Evolutionary conservation across 331 rosid genomes (phyloP).

Genomic region (Phaseolus coccineus): DNA sequence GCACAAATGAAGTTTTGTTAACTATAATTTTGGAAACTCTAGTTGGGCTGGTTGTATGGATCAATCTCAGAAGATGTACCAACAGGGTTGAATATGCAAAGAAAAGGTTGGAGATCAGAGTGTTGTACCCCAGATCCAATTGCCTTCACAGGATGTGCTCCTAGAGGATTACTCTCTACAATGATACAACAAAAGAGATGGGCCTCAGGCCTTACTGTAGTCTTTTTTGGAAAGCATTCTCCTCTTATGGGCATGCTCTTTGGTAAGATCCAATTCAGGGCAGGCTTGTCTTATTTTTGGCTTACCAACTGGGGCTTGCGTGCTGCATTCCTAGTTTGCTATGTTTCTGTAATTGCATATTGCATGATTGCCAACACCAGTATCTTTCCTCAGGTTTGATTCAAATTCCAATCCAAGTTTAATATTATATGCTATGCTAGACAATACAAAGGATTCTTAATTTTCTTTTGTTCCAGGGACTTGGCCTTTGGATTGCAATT

Average conservation of each 20-base stretch:
- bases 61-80: constrained; percentile 63
- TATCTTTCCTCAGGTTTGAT: constrained; percentile 64
- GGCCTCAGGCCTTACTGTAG: constrained; percentile 64
- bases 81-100: constrained; percentile 65
- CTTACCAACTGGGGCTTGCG: constrained; percentile 55
- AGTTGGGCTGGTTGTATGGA: constrained; percentile 76
- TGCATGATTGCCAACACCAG: constrained; percentile 67
- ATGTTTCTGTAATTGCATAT: constrained; percentile 59
- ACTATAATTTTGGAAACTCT: background rate
- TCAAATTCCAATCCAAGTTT: background rate
- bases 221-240: constrained; percentile 56
- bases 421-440: background rate
- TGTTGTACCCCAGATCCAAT: constrained; percentile 55
- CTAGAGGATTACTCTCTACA: constrained; percentile 60
- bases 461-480: constrained; percentile 40
- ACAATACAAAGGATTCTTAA: background rate
- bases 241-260: constrained; percentile 56
- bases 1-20: background rate
- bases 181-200: constrained; percentile 76
- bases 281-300: constrained; percentile 57
- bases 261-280: constrained; percentile 63
- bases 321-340: constrained; percentile 49
- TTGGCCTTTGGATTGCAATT: constrained; percentile 48
- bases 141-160: constrained; percentile 69
- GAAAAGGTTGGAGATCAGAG: constrained; percentile 78